These are phyloP conservation scores for Sporisorium exsertum DNA, from an alignment of 1,284 basidiomycete genomes.

Conservation along the genomic window DNA sequence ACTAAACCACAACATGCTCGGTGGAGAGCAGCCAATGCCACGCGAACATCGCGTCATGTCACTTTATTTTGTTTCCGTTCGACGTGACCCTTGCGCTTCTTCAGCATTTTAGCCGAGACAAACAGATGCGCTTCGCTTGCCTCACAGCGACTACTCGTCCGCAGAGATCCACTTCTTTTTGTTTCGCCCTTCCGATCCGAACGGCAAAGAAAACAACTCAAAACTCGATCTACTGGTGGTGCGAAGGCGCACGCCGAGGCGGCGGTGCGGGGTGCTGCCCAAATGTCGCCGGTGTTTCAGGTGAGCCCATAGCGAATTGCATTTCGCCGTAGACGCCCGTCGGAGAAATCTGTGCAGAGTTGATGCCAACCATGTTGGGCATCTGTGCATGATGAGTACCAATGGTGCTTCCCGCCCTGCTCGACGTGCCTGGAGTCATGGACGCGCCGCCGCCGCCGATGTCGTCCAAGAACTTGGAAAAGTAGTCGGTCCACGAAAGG, in stretches of 20 bases:
- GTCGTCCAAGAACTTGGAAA: conserved; percentile 48
- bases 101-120: conserved; percentile 9
- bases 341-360: not conserved
- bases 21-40: not conserved
- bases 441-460: conserved; percentile 28
- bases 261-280: conserved; percentile 11
- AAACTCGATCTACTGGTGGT: not conserved
- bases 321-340: conserved; percentile 20
- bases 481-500: conserved; percentile 53
- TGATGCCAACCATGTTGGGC: conserved; percentile 6
- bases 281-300: conserved; percentile 1
- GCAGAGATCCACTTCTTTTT: not conserved
- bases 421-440: conserved; percentile 5
- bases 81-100: not conserved
- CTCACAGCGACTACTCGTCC: not conserved
- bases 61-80: conserved; percentile 2
- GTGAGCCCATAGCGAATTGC: conserved; percentile 39
- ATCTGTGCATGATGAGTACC: conserved; percentile 14
- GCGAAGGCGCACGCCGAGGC: conserved; percentile 19
- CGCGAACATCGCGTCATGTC: conserved; percentile 27
- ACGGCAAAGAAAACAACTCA: not conserved
- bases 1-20: not conserved
- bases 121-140: not conserved
- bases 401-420: conserved; percentile 8
- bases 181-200: not conserved